These are phyloP conservation scores for Phytopythium litorale DNA, from an alignment of 352 stramenopile genomes.

Conservation along the genomic window DNA sequence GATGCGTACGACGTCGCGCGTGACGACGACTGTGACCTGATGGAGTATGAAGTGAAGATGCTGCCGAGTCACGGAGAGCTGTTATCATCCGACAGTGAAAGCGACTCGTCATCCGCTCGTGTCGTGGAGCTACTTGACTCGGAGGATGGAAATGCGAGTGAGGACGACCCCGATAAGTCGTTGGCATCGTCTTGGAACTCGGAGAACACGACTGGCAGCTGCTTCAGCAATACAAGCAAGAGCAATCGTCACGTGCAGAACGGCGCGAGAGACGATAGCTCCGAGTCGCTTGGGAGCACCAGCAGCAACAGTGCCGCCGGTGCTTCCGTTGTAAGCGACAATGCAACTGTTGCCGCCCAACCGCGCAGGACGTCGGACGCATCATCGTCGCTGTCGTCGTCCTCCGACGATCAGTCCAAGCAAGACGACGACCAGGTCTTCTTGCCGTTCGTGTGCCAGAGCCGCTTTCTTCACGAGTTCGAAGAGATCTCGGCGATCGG, in stretches of 20 bases:
- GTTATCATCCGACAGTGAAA: slow-evolving; percentile 13
- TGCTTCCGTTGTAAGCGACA: slow-evolving; percentile 7
- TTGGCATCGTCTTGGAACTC: slow-evolving; percentile 37
- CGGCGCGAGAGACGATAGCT: slow-evolving; percentile 9
- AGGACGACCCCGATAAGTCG: slow-evolving; percentile 24
- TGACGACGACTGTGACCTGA: slow-evolving; percentile 17
- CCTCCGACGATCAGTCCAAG: slow-evolving; percentile 8
- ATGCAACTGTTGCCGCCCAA: slow-evolving; percentile 8
- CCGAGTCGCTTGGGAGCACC: slow-evolving; percentile 4
- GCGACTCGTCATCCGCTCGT: slow-evolving; percentile 16
- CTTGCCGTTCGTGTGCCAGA: slow-evolving; percentile 85
- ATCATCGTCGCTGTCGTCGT: slow-evolving; percentile 51
- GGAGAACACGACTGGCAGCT: slow-evolving; percentile 31
- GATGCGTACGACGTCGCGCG: slow-evolving; percentile 12
- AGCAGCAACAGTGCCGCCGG: slow-evolving; percentile 11
- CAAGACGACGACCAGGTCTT: slow-evolving; percentile 58
- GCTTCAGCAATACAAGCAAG: slow-evolving; percentile 29
- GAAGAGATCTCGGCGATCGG: slow-evolving; percentile 85
- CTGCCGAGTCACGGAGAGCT: slow-evolving; percentile 15
- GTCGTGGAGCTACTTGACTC: slow-evolving; percentile 30
- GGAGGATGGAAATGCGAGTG: slow-evolving; percentile 23
- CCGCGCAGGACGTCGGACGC: slow-evolving; percentile 39
- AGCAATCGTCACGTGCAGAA: slow-evolving; percentile 3
- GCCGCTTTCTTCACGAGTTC: slow-evolving; percentile 83
- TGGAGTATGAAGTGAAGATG: slow-evolving; percentile 29